Conservation (phyloP, 2,329 filamentous ascomycete genomes). For the Alternaria gaisen region DNA sequence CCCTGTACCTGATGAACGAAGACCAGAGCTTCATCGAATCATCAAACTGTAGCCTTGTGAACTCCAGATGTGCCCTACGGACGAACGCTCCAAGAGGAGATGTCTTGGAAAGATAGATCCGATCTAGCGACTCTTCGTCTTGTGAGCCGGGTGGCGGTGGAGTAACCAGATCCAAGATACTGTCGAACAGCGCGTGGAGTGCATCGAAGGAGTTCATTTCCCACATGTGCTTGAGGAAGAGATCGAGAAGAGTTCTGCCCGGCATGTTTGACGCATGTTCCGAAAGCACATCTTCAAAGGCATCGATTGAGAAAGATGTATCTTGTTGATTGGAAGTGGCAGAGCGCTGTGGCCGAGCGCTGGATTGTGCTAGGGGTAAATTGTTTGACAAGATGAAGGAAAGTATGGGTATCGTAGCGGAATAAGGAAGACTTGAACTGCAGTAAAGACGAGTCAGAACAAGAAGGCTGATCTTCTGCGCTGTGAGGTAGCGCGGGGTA, state of each 20-base stretch:
- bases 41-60: constrained; percentile 79
- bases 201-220: constrained; percentile 81
- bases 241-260: constrained; percentile 85
- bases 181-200: constrained; percentile 78
- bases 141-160: constrained; percentile 48
- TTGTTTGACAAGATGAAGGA: constrained; percentile 80
- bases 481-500: constrained; percentile 87
- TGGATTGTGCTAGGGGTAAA: constrained; percentile 50
- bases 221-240: constrained; percentile 85
- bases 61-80: constrained; percentile 79
- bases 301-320: constrained; percentile 45
- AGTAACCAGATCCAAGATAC: constrained; percentile 65
- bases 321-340: constrained; percentile 46
- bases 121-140: constrained; percentile 41
- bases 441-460: constrained; percentile 83
- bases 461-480: constrained; percentile 84
- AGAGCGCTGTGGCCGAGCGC: constrained; percentile 29
- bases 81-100: constrained; percentile 86
- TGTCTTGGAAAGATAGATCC: constrained; percentile 72
- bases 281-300: constrained; percentile 59
- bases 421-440: constrained; percentile 72
- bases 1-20: constrained; percentile 80
- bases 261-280: constrained; percentile 65
- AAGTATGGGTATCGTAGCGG: constrained; percentile 77
- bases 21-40: constrained; percentile 83